These are phyloP conservation scores for Biscogniauxia sp. DNA, from an alignment of 2,329 filamentous ascomycete genomes.

Conservation along the genomic window DNA sequence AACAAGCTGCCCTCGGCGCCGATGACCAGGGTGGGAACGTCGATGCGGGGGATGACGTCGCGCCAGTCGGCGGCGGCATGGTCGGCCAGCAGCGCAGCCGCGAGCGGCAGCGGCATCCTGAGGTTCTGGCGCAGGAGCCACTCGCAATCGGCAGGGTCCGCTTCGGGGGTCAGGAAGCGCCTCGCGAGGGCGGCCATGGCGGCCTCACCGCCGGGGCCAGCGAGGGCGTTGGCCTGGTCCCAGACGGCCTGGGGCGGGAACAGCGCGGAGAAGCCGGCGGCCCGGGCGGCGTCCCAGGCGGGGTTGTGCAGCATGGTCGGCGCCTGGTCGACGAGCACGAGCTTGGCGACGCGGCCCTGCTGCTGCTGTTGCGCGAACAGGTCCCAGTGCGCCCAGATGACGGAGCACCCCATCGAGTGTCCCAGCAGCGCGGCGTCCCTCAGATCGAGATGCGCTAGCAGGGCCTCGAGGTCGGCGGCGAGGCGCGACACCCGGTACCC, in stretches of 20 bases:
- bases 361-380: constrained; percentile 20
- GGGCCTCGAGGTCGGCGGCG: constrained; percentile 29
- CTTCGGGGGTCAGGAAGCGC: constrained; percentile 24
- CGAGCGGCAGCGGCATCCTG: constrained; percentile 27
- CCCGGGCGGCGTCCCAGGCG: constrained; percentile 26
- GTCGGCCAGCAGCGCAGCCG: constrained; percentile 27
- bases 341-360: constrained; percentile 21
- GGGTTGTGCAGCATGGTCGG: constrained; percentile 27
- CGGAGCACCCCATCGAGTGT: constrained; percentile 36
- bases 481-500: constrained; percentile 31
- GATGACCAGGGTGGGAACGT: constrained; percentile 29
- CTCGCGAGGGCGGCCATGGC: constrained; percentile 12
- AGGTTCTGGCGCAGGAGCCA: constrained; percentile 25
- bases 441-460: constrained; percentile 31
- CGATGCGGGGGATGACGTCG: constrained; percentile 30
- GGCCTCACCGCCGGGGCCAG: constrained; percentile 9
- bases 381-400: constrained; percentile 35
- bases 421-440: constrained; percentile 30
- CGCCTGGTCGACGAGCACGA: constrained; percentile 33
- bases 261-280: constrained; percentile 18
- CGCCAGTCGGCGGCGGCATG: constrained; percentile 30
- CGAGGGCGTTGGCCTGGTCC: constrained; percentile 18
- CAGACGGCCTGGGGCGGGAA: constrained; percentile 20
- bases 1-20: constrained; percentile 17
- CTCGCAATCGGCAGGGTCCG: constrained; percentile 23